These are phyloP conservation scores for Helenozyma rhizophorensis DNA, from an alignment of 805 yeast genomes.

Conservation along the genomic window DNA sequence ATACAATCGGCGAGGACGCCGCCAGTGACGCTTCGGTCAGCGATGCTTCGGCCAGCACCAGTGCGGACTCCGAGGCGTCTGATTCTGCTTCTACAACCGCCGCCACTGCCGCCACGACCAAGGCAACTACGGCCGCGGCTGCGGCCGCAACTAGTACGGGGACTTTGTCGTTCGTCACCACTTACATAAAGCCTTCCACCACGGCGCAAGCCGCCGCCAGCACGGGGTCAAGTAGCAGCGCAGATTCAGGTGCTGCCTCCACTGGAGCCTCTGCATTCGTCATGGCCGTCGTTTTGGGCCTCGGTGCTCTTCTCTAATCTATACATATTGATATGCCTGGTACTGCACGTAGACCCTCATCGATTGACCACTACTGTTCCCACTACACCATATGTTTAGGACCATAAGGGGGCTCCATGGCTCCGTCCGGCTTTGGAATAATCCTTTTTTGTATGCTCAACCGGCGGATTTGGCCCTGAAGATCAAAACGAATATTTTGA, in stretches of 20 bases:
- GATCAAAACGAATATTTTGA: constrained; percentile 6
- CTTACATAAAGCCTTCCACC: constrained; percentile 25
- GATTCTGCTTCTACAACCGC: no score
- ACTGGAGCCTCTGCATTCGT: no score
- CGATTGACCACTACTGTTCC: neutral
- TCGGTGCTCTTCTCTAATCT: no score
- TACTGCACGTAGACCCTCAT: no score
- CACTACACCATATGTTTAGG: neutral
- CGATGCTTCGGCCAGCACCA: neutral
- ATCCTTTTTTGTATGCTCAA: constrained; percentile 11
- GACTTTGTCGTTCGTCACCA: constrained; percentile 26
- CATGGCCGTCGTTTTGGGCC: no score
- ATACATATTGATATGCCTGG: no score
- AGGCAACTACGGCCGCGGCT: neutral
- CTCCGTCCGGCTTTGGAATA: neutral
- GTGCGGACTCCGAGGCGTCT: constrained; percentile 2
- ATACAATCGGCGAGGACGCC: constrained; percentile 7
- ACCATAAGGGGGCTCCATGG: no score
- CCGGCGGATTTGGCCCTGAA: constrained; percentile 9
- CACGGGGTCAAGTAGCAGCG: neutral
- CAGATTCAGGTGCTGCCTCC: neutral
- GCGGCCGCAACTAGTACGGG: constrained; percentile 17
- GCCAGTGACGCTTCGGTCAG: constrained; percentile 1
- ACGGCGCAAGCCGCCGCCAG: constrained; percentile 5
- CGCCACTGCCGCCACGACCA: constrained; percentile 6